These are phyloP conservation scores for Phytophthora pluvialis DNA, from an alignment of 352 stramenopile species.

Conservation along the genomic window DNA sequence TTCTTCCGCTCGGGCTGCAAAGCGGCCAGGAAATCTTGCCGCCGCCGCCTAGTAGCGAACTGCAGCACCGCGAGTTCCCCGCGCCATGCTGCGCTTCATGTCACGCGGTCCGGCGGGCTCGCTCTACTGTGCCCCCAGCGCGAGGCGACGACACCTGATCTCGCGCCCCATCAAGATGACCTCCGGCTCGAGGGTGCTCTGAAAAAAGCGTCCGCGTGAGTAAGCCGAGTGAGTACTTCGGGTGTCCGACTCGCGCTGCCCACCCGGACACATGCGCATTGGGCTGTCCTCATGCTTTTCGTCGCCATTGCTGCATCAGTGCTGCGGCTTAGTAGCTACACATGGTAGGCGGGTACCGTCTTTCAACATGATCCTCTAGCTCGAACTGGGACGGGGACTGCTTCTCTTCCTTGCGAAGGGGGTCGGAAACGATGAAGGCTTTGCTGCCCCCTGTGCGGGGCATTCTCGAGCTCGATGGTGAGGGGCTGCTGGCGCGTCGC, in stretches of 20 bases:
- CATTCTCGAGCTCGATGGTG: too few species aligned
- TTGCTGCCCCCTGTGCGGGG: too few species aligned
- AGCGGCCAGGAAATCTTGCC: constrained; percentile 10
- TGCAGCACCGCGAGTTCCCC: constrained; percentile 25
- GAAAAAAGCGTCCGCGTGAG: constrained; percentile 3
- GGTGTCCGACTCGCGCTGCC: constrained; percentile 1
- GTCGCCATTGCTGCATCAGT: too few species aligned
- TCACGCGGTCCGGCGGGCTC: constrained; percentile 19
- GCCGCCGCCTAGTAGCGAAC: constrained; percentile 13
- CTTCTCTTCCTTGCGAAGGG: constrained; percentile 9
- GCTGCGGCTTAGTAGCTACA: neutral
- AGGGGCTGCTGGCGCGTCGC: neutral
- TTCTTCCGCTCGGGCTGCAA: constrained; percentile 8
- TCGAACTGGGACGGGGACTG: constrained; percentile 3
- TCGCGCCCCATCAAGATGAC: constrained; percentile 25
- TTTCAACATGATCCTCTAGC: constrained; percentile 1
- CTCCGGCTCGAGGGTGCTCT: constrained; percentile 2
- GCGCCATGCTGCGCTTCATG: constrained; percentile 22
- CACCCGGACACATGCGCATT: constrained; percentile 1
- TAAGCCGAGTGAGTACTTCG: neutral
- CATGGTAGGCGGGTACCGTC: neutral
- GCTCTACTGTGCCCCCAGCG: constrained; percentile 23
- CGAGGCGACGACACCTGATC: constrained; percentile 36
- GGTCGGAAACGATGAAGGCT: neutral
- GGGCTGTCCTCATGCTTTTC: constrained; percentile 20